These are phyloP conservation scores for Ogataea methanolica DNA, from an alignment of 805 yeast genomes.

Conservation along the genomic window DNA sequence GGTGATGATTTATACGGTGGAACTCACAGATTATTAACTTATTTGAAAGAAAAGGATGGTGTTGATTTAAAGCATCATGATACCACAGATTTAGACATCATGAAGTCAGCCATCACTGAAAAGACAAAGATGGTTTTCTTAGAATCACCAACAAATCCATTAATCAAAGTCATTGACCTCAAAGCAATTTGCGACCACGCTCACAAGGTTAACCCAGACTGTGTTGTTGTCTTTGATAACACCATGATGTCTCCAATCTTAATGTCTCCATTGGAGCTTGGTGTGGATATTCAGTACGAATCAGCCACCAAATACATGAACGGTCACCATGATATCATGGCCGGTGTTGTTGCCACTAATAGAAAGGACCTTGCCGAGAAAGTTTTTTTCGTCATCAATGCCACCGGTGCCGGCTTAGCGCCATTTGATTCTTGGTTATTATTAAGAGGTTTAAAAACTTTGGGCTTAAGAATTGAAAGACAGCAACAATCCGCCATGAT, in stretches of 20 bases:
- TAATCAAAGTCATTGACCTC: constrained; percentile 82
- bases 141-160: constrained; percentile 92
- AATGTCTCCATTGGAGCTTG: constrained; percentile 80
- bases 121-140: constrained; percentile 75
- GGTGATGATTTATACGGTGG: constrained; percentile 97
- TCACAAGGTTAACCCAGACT: constrained; percentile 61
- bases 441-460: constrained; percentile 82
- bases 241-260: constrained; percentile 95
- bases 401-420: constrained; percentile 86
- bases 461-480: constrained; percentile 79
- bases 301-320: constrained; percentile 89
- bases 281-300: constrained; percentile 89
- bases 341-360: constrained; percentile 80
- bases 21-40: constrained; percentile 78
- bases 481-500: constrained; percentile 78
- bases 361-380: constrained; percentile 59
- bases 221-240: constrained; percentile 82
- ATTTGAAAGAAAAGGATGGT: constrained; percentile 57
- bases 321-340: constrained; percentile 97
- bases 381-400: constrained; percentile 73
- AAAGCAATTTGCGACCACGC: constrained; percentile 61
- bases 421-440: constrained; percentile 93
- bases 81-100: constrained; percentile 65
- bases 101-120: constrained; percentile 49
- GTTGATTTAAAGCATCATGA: constrained; percentile 72